Evolutionary conservation across 1,284 basidiomycete species (phyloP).

Genomic region (Puccinia novopanici): DNA sequence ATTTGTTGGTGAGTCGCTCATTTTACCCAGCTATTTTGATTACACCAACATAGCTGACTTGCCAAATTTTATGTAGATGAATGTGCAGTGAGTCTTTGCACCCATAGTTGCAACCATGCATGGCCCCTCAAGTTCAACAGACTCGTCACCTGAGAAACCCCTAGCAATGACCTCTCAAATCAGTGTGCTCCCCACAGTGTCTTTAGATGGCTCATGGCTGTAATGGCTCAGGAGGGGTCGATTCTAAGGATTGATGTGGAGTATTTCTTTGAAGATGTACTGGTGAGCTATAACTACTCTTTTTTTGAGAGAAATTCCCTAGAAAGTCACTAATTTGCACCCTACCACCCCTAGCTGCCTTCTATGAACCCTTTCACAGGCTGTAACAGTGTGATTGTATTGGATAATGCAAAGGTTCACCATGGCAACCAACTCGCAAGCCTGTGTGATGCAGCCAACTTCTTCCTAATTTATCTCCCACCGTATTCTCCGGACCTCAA

Average conservation of each 20-base stretch:
- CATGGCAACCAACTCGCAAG: background rate
- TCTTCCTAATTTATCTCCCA: constrained; percentile 16
- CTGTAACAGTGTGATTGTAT: background rate
- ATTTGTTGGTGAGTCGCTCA: background rate
- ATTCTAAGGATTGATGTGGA: background rate
- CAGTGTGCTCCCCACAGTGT: background rate
- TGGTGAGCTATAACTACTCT: background rate
- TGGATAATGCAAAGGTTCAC: constrained; percentile 26
- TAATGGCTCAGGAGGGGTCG: background rate
- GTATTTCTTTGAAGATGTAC: background rate
- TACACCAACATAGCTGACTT: too few relatives aligned
- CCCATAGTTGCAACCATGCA: background rate
- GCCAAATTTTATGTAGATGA: background rate
- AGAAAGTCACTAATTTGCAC: background rate
- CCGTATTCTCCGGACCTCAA: constrained; percentile 29
- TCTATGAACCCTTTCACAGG: background rate
- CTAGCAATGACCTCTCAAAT: background rate
- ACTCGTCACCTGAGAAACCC: background rate
- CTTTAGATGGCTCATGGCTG: background rate
- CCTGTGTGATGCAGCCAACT: background rate
- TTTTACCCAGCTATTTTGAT: too few relatives aligned
- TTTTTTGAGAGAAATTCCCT: too few relatives aligned
- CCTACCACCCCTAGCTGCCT: background rate
- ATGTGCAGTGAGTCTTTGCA: background rate
- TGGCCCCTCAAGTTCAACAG: background rate